Conservation (phyloP, 345 rosid species). For the Geranium rotundifolium region DNA sequence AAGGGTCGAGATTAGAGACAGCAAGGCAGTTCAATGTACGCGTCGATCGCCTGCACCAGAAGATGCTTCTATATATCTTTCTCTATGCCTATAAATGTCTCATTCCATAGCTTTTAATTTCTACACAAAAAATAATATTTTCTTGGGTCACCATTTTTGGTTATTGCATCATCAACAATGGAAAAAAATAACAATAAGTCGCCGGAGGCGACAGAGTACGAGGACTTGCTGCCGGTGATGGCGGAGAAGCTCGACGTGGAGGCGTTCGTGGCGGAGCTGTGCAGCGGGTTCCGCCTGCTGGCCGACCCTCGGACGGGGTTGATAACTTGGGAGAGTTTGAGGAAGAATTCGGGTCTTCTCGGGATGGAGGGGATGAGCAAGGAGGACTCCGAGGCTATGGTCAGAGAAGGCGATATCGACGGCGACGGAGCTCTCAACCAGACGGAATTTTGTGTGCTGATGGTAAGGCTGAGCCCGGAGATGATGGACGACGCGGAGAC, state of each 20-base stretch:
- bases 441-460: constrained; percentile 62
- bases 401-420: constrained; percentile 66
- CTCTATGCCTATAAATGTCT: too few relatives aligned
- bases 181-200: neutral
- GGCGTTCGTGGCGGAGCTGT: constrained; percentile 60
- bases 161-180: too few relatives aligned
- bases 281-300: constrained; percentile 65
- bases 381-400: constrained; percentile 55
- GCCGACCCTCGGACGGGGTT: constrained; percentile 49
- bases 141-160: too few relatives aligned
- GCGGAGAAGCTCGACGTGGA: constrained; percentile 80
- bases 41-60: too few relatives aligned
- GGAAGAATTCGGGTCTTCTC: constrained; percentile 47
- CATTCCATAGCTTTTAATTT: too few relatives aligned
- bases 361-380: constrained; percentile 71
- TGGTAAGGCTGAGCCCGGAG: constrained; percentile 73
- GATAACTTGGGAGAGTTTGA: constrained; percentile 62
- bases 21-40: too few relatives aligned
- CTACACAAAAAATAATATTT: too few relatives aligned
- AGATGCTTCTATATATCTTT: too few relatives aligned
- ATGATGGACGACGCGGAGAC: constrained; percentile 62
- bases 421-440: constrained; percentile 65
- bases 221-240: constrained; percentile 75
- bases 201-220: constrained; percentile 22
- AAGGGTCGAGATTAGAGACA: too few relatives aligned